Base-by-base conservation (phyloP, 2,329 filamentous ascomycete genomes). In the Claviceps monticola region DNA sequence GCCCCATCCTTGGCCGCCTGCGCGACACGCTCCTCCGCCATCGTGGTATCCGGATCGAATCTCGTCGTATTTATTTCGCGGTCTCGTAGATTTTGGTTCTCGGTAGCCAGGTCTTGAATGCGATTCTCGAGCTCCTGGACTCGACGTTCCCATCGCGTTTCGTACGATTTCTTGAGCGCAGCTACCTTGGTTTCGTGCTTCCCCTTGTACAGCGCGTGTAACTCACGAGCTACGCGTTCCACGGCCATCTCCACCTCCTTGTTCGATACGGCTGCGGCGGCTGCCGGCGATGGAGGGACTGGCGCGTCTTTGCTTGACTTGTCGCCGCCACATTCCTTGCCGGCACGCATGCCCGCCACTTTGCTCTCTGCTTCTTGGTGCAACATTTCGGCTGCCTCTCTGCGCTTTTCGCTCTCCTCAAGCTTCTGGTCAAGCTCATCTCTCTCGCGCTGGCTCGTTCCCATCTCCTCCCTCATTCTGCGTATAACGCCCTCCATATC, bases 111-210 rank as follows among this genome's bases (percentile, higher is more conserved):
- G 44, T 84, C 79, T 46, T 82, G 81, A 44, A 95, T 74, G 55
- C 81, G 82, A 17, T 67, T 65, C 67, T 95, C 86, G 2, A 95
- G 78, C 60, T 91, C 86, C 51, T 79, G 80, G 52, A 91, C 80
- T 62, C 85, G 87, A 74, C 94, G 94, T 68, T 95, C 88, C 79
- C 88, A 93, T 51, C 91, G 83, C 46, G 79, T 79, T 66, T 96
- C 88, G 69, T 97, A 85, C 56, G 79, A 83, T 69, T 84, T 83
- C 71, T 84, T 97, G 57, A 98, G 75, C 4, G 90, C 91, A 1
- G 87, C 80, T 45, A 97, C 91, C 72, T 98, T 98, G 56, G 84
- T 88, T 71, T 97, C 91, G 66, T 98, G 93, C 71, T 98, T 98
- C 64, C 85, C 83, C 72, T 96, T 97, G 77, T 98, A 98, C 11